Evolutionary conservation across 2,329 filamentous ascomycete genomes (phyloP), one percentile per base, ranked within the genome.

Genomic region (Pseudocercospora ulei): DNA sequence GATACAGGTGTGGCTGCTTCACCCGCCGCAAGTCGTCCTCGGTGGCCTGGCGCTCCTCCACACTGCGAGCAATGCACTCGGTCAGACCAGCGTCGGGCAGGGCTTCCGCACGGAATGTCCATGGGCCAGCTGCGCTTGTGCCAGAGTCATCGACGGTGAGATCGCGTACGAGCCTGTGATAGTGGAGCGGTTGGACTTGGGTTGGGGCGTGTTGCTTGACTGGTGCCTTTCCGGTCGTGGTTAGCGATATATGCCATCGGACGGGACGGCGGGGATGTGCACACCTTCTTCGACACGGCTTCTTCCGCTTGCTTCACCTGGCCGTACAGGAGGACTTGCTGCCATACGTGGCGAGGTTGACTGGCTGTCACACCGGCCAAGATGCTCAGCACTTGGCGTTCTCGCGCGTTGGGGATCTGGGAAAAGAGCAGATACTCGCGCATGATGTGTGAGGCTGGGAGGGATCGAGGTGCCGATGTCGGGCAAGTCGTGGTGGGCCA

Each of bases 371-470:
- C 60, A 36, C 75, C 76, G 24, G 74, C 69, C 30, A 80, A 65
- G 51, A 79, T 72, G 53, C 74, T 71, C 38, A 78, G 62, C 11
- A 77, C 65, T 57, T 75, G 73, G 54, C 71, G 64, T 63, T 77
- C 73, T 52, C 75, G 72, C 24, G 67, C 59, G 20, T 61, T 57
- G 6, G 73, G 67, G 39, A 79, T 66, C 53, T 73, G 70, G 51
- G 71, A 73, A 60, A 72, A 76, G 29, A 79, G 67, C 31, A 75
- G 62, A 49, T 76, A 65, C 63, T 78, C 75, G 59, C 78, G 73
- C 75, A 78, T 78, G 43, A 47, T 49, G 39, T 26, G 14, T n/a
- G 29, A 12, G 22, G 16, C 33, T 18, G n/a, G 19, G 17, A n/a
- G 16, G 25, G 16, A 7, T 27, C 25, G 7, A 27, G 25, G 11